Percentiles rank a stretch among this genome's conserved stretches.
These are phyloP conservation scores for Fusarium sp. DNA, from an alignment of 2,329 filamentous ascomycete species.

Conservation along the genomic window DNA sequence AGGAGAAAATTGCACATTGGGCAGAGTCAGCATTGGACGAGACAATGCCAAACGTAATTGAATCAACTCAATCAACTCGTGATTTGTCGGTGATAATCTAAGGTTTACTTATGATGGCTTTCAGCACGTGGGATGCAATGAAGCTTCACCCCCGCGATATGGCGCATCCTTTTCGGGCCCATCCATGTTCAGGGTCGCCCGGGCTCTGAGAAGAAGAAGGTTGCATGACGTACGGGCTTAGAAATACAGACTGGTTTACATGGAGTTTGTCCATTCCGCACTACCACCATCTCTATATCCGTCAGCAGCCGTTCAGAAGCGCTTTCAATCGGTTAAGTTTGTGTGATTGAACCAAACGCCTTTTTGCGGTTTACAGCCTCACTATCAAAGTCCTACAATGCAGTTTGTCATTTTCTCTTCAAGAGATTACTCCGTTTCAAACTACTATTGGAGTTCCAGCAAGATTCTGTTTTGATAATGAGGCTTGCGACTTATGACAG, in stretches of 20 bases:
- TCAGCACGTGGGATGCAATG: slow-evolving; percentile 28
- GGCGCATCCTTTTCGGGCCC: slow-evolving; percentile 21
- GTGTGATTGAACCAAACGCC: slow-evolving; percentile 14
- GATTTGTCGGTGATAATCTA: slow-evolving; percentile 14
- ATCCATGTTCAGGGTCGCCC: slow-evolving; percentile 31
- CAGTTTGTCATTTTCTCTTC: slow-evolving; percentile 9
- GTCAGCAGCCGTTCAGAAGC: slow-evolving; percentile 45
- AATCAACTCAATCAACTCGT: slow-evolving; percentile 19
- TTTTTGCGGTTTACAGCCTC: slow-evolving; percentile 28
- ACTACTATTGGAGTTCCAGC: not conserved
- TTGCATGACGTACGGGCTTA: slow-evolving; percentile 35
- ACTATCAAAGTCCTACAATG: slow-evolving; percentile 28
- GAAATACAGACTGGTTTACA: slow-evolving; percentile 1
- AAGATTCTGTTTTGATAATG: not conserved
- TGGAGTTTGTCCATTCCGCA: slow-evolving; percentile 12
- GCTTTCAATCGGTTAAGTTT: not conserved
- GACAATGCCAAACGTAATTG: slow-evolving; percentile 32
- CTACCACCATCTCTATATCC: slow-evolving; percentile 24
- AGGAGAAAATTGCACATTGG: not conserved
- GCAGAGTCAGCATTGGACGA: not conserved
- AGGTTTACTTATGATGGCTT: slow-evolving; percentile 7
- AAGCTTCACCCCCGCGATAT: slow-evolving; percentile 32
- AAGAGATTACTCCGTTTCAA: slow-evolving; percentile 1
- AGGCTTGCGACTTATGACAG: slow-evolving; percentile 22
- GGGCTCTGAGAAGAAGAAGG: slow-evolving; percentile 19